Percentiles rank a stretch among this genome's conserved stretches.
Evolutionary conservation across 495 filamentous ascomycete genomes (phyloP).

Genomic region (Mycothermus thermophilus): DNA sequence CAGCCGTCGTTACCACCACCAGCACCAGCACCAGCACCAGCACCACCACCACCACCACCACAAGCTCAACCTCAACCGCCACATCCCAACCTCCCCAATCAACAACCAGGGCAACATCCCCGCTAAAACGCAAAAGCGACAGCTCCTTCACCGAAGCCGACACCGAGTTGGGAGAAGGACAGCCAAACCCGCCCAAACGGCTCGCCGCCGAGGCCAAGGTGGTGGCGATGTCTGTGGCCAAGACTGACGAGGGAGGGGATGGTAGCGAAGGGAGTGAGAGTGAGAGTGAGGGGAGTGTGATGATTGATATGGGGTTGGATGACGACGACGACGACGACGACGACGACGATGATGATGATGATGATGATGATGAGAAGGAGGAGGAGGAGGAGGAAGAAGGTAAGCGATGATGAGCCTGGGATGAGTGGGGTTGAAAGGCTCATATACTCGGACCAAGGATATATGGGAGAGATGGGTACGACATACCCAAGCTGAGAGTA

Average conservation of each 20-base stretch:
- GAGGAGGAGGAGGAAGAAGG: slow-evolving; percentile 2
- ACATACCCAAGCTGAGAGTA: too few species aligned
- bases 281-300: slow-evolving; percentile 17
- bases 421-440: too few species aligned
- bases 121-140: slow-evolving; percentile 34
- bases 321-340: slow-evolving; percentile 16
- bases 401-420: not conserved
- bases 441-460: too few species aligned
- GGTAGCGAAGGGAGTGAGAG: slow-evolving; percentile 11
- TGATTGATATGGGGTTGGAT: slow-evolving; percentile 19
- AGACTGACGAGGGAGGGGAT: slow-evolving; percentile 3
- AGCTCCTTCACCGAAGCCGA: slow-evolving; percentile 5
- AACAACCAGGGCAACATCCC: slow-evolving; percentile 5
- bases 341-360: slow-evolving; percentile 5
- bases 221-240: slow-evolving; percentile 1
- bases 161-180: too few species aligned
- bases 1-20: not conserved
- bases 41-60: too few species aligned
- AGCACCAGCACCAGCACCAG: too few species aligned
- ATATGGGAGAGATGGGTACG: too few species aligned
- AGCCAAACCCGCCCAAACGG: too few species aligned
- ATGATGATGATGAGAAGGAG: not conserved
- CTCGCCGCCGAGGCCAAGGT: too few species aligned
- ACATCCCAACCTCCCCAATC: too few species aligned
- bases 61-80: too few species aligned